Percentiles rank a stretch among this genome's conserved stretches.
phyloP scores from a whole-genome alignment of 345 rosid species.

The Conringia planisiliqua region DNA sequence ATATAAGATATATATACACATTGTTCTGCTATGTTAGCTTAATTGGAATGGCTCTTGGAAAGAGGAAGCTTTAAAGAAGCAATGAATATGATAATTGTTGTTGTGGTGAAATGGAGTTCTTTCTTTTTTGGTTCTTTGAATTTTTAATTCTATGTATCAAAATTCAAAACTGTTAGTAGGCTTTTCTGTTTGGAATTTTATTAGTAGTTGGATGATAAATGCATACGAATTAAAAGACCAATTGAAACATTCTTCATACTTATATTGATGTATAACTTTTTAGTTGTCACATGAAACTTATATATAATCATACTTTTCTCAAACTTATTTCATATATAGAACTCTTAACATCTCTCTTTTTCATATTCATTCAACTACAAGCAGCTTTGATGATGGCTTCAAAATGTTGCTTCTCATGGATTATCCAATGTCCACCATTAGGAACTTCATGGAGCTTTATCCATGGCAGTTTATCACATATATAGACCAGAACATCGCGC shows the following conservation, averaged over 20 bases:
- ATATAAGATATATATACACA: not conserved
- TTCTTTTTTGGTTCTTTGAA: not conserved
- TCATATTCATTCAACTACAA: not conserved
- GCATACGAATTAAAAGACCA: not conserved
- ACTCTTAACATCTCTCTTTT: not conserved
- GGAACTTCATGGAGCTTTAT: slow-evolving; percentile 64
- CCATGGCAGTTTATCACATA: slow-evolving; percentile 66
- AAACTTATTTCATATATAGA: too few relatives aligned
- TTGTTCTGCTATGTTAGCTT: slow-evolving; percentile 1
- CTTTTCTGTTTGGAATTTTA: not conserved
- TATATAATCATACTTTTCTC: too few relatives aligned
- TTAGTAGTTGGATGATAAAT: not conserved
- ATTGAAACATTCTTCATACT: not conserved
- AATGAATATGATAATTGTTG: slow-evolving; percentile 8
- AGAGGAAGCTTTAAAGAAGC: not conserved
- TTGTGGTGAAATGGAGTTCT: not conserved
- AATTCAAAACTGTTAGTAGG: not conserved
- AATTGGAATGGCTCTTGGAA: not conserved
- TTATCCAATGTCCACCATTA: slow-evolving; percentile 51
- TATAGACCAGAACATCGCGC: slow-evolving; percentile 37
- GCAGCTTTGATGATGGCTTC: slow-evolving; percentile 28
- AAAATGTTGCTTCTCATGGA: slow-evolving; percentile 30
- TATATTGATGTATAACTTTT: too few relatives aligned
- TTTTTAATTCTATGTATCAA: not conserved
- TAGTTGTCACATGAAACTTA: too few relatives aligned